These are phyloP conservation scores for Aureobasidium sp. DNA, from an alignment of 2,329 filamentous ascomycete species.

Conservation along the genomic window DNA sequence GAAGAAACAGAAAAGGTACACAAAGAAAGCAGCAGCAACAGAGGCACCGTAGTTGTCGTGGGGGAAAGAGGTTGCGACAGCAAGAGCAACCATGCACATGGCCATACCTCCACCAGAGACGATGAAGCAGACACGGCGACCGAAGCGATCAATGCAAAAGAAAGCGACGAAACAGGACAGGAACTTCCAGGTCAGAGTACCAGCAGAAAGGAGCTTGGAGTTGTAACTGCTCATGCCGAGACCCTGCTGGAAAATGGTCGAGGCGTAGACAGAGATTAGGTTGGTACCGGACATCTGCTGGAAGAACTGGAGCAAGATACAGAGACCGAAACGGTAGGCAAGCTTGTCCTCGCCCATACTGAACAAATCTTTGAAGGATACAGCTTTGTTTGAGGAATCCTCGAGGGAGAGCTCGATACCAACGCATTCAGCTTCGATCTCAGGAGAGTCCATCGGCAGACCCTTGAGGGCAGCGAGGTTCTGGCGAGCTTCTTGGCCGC, in stretches of 20 bases:
- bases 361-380: slow-evolving; percentile 39
- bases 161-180: slow-evolving; percentile 46
- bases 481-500: slow-evolving; percentile 25
- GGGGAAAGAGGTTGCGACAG: slow-evolving; percentile 44
- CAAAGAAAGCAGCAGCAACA: slow-evolving; percentile 49
- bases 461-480: slow-evolving; percentile 37
- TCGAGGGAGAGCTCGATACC: slow-evolving; percentile 46
- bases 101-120: slow-evolving; percentile 48
- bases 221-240: slow-evolving; percentile 34
- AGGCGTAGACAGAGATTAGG: slow-evolving; percentile 27
- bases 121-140: slow-evolving; percentile 47
- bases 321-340: slow-evolving; percentile 44
- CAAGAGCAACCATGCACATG: slow-evolving; percentile 48
- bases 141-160: slow-evolving; percentile 46
- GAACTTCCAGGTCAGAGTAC: slow-evolving; percentile 50
- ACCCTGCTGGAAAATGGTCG: slow-evolving; percentile 26
- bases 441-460: slow-evolving; percentile 32
- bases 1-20: slow-evolving; percentile 56
- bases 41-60: slow-evolving; percentile 41
- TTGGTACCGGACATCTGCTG: slow-evolving; percentile 46
- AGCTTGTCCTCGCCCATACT: slow-evolving; percentile 46
- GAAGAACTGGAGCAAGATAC: slow-evolving; percentile 45
- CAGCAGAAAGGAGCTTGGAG: slow-evolving; percentile 40
- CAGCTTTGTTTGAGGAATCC: slow-evolving; percentile 32
- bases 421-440: slow-evolving; percentile 38